Evolutionary conservation across 2,329 filamentous ascomycete genomes (phyloP).

Genomic region (Colletotrichum chlorophyti): DNA sequence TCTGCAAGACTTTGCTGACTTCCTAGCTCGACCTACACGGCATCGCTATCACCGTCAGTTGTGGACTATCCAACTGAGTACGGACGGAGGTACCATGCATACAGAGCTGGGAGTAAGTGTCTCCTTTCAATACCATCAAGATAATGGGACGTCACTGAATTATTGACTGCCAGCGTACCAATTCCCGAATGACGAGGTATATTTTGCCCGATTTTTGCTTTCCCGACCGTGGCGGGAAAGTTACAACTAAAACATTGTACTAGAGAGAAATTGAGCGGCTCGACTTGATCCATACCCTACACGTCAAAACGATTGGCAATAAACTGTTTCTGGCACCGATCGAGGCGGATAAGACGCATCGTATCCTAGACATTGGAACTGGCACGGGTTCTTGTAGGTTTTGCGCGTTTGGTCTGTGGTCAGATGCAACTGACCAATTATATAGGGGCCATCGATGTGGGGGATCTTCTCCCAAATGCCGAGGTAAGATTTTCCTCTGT

Average conservation of each 20-base stretch:
- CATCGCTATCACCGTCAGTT: conserved; percentile 8
- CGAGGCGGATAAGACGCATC: conserved; percentile 35
- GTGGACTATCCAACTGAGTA: conserved; percentile 21
- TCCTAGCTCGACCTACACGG: not conserved
- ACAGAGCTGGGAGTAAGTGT: conserved; percentile 14
- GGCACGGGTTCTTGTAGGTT: conserved; percentile 48
- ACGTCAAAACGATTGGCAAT: not conserved
- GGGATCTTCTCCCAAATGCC: conserved; percentile 38
- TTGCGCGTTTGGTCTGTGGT: fast-evolving
- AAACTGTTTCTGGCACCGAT: conserved; percentile 33
- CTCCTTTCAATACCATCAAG: not conserved
- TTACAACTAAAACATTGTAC: not conserved
- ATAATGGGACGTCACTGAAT: too few species aligned
- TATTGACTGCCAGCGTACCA: conserved; percentile 28
- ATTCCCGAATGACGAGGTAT: conserved; percentile 45
- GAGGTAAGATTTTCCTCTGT: conserved; percentile 31
- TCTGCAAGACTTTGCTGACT: not conserved
- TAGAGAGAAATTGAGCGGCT: conserved; percentile 17
- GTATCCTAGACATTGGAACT: conserved; percentile 50
- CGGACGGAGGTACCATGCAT: conserved; percentile 23
- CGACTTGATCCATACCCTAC: conserved; percentile 2
- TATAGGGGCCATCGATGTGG: conserved; percentile 47
- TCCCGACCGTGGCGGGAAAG: not conserved
- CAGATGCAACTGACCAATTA: not conserved
- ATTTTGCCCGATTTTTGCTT: not conserved